Evolutionary conservation across 2,329 filamentous ascomycete species (phyloP).

Genomic region (Aspergillus novoparasiticus): DNA sequence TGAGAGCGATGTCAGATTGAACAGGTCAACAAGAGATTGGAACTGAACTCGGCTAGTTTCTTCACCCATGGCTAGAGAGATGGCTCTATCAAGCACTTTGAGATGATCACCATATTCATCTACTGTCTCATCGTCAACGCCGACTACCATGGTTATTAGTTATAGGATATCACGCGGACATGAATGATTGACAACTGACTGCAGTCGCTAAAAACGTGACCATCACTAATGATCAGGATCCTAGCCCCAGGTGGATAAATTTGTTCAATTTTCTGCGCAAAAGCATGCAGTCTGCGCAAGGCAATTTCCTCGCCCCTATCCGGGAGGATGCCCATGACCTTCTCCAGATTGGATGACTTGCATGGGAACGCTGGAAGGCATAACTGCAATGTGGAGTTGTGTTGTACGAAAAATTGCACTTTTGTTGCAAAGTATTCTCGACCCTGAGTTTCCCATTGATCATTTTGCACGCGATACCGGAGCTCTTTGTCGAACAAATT

Average conservation of each 20-base stretch:
- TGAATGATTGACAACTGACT: slow-evolving; percentile 28
- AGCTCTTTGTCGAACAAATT: not conserved
- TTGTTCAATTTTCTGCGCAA: slow-evolving; percentile 31
- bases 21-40: slow-evolving; percentile 7
- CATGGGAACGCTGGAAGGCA: slow-evolving; percentile 45
- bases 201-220: slow-evolving; percentile 48
- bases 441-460: not conserved
- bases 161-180: not conserved
- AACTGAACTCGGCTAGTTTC: not conserved
- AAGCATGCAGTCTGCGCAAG: slow-evolving; percentile 32
- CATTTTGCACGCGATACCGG: not conserved
- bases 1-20: not conserved
- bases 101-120: slow-evolving; percentile 43
- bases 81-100: slow-evolving; percentile 39
- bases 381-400: slow-evolving; percentile 19
- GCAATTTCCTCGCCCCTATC: slow-evolving; percentile 42
- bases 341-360: slow-evolving; percentile 42
- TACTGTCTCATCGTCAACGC: slow-evolving; percentile 48
- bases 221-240: slow-evolving; percentile 45
- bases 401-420: not conserved
- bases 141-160: slow-evolving; percentile 27
- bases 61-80: not conserved
- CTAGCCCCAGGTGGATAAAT: slow-evolving; percentile 38
- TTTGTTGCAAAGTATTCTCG: not conserved
- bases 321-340: slow-evolving; percentile 35